phyloP scores from a whole-genome alignment of 345 rosid species.

The Arabidopsis suecica region DNA sequence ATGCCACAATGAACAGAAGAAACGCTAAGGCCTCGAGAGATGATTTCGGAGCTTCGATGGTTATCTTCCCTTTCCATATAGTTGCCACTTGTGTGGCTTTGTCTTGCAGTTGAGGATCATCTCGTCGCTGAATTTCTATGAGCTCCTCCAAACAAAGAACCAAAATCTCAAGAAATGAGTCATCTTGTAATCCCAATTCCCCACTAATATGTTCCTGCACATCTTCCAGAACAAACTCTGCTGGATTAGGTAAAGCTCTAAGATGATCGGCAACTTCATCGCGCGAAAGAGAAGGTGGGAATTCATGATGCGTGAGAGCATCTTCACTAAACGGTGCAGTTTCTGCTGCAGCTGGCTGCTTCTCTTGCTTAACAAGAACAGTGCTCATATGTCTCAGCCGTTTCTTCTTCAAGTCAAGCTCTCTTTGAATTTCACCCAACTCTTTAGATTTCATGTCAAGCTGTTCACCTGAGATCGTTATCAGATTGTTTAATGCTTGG shows the following conservation, averaged over 20 bases:
- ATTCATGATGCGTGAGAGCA: background rate
- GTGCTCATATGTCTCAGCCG: conserved; percentile 22
- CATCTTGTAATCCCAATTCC: background rate
- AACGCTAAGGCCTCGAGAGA: conserved; percentile 35
- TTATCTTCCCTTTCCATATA: conserved; percentile 31
- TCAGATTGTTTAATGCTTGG: conserved; percentile 12
- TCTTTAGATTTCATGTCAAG: conserved; percentile 29
- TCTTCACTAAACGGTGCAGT: conserved; percentile 13
- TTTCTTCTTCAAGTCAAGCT: conserved; percentile 18
- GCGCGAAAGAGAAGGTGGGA: conserved; percentile 3
- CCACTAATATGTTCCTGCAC: conserved; percentile 6
- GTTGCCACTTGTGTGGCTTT: conserved; percentile 28
- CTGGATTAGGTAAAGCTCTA: conserved; percentile 29
- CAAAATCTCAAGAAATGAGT: conserved; percentile 14
- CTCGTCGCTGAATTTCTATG: conserved; percentile 12
- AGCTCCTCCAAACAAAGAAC: conserved; percentile 33
- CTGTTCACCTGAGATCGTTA: background rate
- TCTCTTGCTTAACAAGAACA: background rate
- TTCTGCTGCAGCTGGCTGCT: conserved; percentile 27
- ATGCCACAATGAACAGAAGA: conserved; percentile 36
- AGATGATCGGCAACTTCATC: conserved; percentile 17
- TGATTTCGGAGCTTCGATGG: conserved; percentile 27
- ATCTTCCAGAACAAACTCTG: conserved; percentile 26
- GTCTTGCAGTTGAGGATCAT: conserved; percentile 9
- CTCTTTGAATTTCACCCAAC: conserved; percentile 3